Evolutionary conservation across 345 rosid genomes (phyloP).

Genomic region (Eucalyptus coolabah): DNA sequence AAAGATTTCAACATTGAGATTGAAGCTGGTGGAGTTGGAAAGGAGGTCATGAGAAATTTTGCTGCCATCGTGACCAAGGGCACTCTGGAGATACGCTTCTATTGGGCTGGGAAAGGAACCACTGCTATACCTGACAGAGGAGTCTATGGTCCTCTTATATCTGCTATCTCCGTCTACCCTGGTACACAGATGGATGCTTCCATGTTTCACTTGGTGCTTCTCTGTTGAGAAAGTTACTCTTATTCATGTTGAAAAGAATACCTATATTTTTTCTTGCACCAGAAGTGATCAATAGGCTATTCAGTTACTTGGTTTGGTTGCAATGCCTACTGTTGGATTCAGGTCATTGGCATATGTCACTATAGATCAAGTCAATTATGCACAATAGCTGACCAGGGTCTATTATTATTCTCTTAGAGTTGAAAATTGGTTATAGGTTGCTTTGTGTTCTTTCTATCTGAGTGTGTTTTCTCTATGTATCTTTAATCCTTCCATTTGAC

Average conservation of each 20-base stretch:
- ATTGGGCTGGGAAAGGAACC: conserved; percentile 14
- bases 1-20: conserved; percentile 2
- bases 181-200: background rate
- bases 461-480: background rate
- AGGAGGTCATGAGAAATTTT: background rate
- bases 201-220: background rate
- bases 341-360: background rate
- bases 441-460: background rate
- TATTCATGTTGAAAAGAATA: background rate
- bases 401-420: background rate
- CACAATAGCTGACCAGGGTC: background rate
- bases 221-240: background rate
- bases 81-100: conserved; percentile 6
- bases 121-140: background rate
- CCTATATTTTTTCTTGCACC: background rate
- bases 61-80: background rate
- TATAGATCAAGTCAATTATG: background rate
- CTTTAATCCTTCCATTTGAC: background rate
- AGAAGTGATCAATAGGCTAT: background rate
- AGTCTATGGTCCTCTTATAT: conserved; percentile 12
- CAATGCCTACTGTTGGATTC: background rate
- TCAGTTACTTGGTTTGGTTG: background rate
- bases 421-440: background rate
- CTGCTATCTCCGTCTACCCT: conserved; percentile 2
- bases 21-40: conserved; percentile 7